Evolutionary conservation across 2,329 filamentous ascomycete species (phyloP).

Genomic region (Pseudogymnoascus verrucosus): DNA sequence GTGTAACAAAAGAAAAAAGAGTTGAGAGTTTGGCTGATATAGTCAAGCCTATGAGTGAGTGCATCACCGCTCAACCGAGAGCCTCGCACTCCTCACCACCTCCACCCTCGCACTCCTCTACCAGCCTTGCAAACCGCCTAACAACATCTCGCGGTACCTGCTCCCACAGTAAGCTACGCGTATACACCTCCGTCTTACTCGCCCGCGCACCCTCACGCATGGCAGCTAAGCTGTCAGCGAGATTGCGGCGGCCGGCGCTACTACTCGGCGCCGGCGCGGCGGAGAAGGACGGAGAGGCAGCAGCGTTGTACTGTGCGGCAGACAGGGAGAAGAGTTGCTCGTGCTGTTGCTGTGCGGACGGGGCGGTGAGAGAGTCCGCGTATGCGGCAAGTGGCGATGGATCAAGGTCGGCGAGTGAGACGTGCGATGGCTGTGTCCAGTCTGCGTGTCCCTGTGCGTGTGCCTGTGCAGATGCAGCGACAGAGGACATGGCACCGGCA

Average conservation of each 20-base stretch:
- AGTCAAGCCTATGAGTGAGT: background rate
- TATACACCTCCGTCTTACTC: constrained; percentile 80
- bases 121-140: constrained; percentile 84
- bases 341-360: constrained; percentile 76
- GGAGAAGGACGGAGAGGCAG: constrained; percentile 68
- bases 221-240: constrained; percentile 70
- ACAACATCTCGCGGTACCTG: constrained; percentile 89
- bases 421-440: constrained; percentile 28
- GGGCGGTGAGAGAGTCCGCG: constrained; percentile 60
- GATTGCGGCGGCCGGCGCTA: constrained; percentile 61
- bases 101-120: constrained; percentile 59
- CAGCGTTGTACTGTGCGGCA: constrained; percentile 77
- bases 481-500: constrained; percentile 39
- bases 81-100: constrained; percentile 14
- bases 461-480: constrained; percentile 19
- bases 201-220: constrained; percentile 68
- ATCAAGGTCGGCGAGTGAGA: constrained; percentile 52
- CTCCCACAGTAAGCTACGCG: constrained; percentile 86
- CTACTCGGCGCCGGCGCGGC: constrained; percentile 43
- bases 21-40: constrained; percentile 14
- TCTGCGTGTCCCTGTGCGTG: background rate
- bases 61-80: constrained; percentile 1
- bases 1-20: constrained; percentile 12
- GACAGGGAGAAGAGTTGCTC: constrained; percentile 85
- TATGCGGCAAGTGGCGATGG: background rate